Evolutionary conservation across 1,139 yeast species (phyloP), one percentile per base, ranked within the genome.

Genomic region (Hanseniaspora sp.): DNA sequence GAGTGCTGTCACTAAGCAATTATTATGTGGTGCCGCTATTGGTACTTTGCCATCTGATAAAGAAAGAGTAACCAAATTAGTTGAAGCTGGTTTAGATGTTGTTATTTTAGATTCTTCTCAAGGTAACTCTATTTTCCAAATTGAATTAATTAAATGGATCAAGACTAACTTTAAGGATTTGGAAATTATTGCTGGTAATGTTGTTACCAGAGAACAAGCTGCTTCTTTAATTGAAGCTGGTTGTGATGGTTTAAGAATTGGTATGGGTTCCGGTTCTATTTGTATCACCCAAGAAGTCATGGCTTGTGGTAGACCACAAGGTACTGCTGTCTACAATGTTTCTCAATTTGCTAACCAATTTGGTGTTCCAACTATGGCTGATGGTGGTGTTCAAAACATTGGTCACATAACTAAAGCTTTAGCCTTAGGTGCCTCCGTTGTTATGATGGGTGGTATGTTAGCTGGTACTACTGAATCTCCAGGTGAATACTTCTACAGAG

Each of bases 301-400:
- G 99, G 98, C 99, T 53, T 95, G 96, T 75, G 99, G 99, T 74
- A 90, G 98, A 79, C 98, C 99, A 58, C 98, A 94, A 77, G 99
- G 97, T 47, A 77, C 90, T 0, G 77, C 82, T 29, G 70, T 68
- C 7, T 69, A 59, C 46, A 78, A 77, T 43, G 64, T 76, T 31
- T 61, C 68, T 3, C 67, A 70, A 62, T 64, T 69, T 48, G 65
- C 66, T 15, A 58, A 60, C 2, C 58, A 61, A n/a, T 54, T 64
- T 7, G 55, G 56, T 1, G 54, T 66, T 1, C 66, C 70, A 74
- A 86, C 96, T 74, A 88, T 92, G 64, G 99, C 99, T 62, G 99
- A 92, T 71, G 99, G 99, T 78, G 99, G 99, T 80, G 82, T 92
- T 66, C 92, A 90, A 72, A 94, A 92, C 78, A 88, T 94, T 74